Conservation (phyloP, 805 yeast genomes). For the Metschnikowia reukaufii region DNA sequence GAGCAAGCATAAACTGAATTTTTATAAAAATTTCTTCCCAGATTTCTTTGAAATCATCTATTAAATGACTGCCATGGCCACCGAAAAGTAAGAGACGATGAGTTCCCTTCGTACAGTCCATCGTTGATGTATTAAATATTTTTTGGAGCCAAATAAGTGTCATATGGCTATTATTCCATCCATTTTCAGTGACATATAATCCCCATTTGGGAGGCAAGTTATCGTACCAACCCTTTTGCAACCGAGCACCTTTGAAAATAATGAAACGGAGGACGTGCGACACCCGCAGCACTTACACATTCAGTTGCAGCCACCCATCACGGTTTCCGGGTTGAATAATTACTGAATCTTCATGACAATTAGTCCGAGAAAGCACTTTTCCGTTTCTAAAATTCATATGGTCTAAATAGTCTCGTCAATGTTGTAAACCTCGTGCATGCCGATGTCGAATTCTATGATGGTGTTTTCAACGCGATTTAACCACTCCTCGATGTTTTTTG, state of each 20-base stretch:
- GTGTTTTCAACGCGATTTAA: background rate
- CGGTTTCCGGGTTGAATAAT: background rate
- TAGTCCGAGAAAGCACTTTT: background rate
- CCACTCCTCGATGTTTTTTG: background rate
- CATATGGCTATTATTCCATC: background rate
- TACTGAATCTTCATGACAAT: background rate
- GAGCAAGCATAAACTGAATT: constrained; percentile 3
- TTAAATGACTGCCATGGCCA: constrained; percentile 4
- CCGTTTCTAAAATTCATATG: background rate
- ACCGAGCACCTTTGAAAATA: background rate
- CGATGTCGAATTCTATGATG: background rate
- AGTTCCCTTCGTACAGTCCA: background rate
- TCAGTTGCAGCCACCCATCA: background rate
- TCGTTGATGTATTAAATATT: background rate
- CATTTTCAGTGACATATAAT: background rate
- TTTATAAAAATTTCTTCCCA: background rate
- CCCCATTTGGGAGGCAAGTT: background rate
- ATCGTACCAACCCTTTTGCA: background rate
- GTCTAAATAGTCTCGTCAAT: background rate
- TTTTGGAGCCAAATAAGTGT: background rate
- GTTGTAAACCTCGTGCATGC: background rate
- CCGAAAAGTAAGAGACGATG: background rate
- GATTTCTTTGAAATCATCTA: background rate
- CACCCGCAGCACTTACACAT: background rate
- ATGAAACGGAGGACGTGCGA: background rate